Conservation (phyloP, 2,329 filamentous ascomycete species). For the Cyphellophora attinorum region DNA sequence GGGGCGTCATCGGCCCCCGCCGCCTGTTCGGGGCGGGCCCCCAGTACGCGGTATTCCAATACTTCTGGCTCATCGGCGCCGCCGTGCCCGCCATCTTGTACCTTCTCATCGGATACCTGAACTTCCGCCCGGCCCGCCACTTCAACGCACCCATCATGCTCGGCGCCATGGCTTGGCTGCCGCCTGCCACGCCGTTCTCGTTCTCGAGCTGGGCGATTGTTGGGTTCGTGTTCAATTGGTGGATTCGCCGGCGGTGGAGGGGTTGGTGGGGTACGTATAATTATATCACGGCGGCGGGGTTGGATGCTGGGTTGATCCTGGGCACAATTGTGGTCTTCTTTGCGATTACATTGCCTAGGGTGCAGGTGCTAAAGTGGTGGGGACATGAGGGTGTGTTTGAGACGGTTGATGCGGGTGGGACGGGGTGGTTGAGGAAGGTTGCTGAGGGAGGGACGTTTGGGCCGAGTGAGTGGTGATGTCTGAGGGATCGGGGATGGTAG, state of each 20-base stretch:
- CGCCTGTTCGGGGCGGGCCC: slow-evolving; percentile 38
- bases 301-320: slow-evolving; percentile 25
- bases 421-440: slow-evolving; percentile 48
- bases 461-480: slow-evolving; percentile 47
- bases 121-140: not conserved
- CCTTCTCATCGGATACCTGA: slow-evolving; percentile 27
- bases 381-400: slow-evolving; percentile 23
- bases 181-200: slow-evolving; percentile 24
- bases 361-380: slow-evolving; percentile 24
- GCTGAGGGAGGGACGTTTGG: slow-evolving; percentile 52
- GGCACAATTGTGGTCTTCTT: slow-evolving; percentile 28
- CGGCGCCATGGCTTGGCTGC: slow-evolving; percentile 17
- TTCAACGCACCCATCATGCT: slow-evolving; percentile 24
- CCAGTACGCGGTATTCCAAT: slow-evolving; percentile 40
- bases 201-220: slow-evolving; percentile 27
- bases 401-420: slow-evolving; percentile 54
- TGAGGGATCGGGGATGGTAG: no score
- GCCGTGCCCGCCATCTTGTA: slow-evolving; percentile 35
- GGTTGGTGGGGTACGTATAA: slow-evolving; percentile 33
- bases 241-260: slow-evolving; percentile 22
- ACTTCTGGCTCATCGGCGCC: slow-evolving; percentile 40
- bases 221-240: slow-evolving; percentile 29
- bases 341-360: slow-evolving; percentile 24
- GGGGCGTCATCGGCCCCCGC: slow-evolving; percentile 43
- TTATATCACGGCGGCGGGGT: slow-evolving; percentile 28